These are phyloP conservation scores for Trifolium fragiferum DNA, from an alignment of 306 rosid species.

Conservation along the genomic window DNA sequence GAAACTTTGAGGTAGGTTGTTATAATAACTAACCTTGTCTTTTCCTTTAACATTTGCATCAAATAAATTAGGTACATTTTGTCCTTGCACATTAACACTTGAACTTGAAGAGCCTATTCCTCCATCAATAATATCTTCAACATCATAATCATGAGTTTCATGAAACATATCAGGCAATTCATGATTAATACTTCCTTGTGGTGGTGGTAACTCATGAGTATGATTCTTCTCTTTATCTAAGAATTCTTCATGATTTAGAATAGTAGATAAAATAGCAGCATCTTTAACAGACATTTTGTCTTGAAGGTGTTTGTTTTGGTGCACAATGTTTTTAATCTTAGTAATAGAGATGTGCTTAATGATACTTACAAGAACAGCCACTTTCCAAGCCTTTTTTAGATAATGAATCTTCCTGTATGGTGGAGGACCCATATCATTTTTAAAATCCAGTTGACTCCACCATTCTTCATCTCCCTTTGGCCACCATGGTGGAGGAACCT, in stretches of 20 bases:
- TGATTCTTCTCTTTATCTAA: slow-evolving; percentile 37
- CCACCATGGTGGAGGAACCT: slow-evolving; percentile 81
- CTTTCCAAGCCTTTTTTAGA: slow-evolving; percentile 77
- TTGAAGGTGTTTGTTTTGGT: slow-evolving; percentile 62
- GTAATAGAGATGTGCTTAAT: slow-evolving; percentile 62
- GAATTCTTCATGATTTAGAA: slow-evolving; percentile 59
- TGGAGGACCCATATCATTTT: slow-evolving; percentile 61
- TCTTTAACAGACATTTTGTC: slow-evolving; percentile 74
- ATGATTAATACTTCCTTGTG: neutral
- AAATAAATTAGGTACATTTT: too few relatives aligned
- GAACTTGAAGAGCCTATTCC: neutral
- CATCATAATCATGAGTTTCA: slow-evolving; percentile 6
- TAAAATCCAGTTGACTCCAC: slow-evolving; percentile 58
- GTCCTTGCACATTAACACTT: neutral
- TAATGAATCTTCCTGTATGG: slow-evolving; percentile 79
- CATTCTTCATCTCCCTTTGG: slow-evolving; percentile 66
- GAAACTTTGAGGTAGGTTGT: too few relatives aligned
- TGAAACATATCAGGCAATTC: neutral
- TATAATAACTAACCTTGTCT: too few relatives aligned
- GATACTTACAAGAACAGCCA: slow-evolving; percentile 63
- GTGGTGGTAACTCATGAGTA: neutral
- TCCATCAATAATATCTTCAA: neutral
- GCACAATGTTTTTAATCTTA: slow-evolving; percentile 57
- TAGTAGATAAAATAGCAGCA: slow-evolving; percentile 57
- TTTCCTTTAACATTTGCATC: too few relatives aligned